Conservation (phyloP, 176 grass and related monocot genomes). For the Rhynchospora breviuscula region DNA sequence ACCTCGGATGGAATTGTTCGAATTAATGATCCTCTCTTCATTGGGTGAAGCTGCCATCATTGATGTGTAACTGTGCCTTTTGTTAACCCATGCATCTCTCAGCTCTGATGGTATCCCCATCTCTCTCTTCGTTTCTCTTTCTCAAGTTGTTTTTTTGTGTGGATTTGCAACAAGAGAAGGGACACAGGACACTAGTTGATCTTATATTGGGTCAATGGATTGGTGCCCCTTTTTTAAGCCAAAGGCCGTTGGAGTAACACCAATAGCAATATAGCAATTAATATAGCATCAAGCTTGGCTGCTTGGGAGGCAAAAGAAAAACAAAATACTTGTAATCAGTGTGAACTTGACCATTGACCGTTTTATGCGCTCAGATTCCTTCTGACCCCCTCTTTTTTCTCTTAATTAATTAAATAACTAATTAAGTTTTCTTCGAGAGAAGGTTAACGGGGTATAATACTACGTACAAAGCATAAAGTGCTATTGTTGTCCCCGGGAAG, state of each 20-base stretch:
- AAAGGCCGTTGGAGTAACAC: too few species aligned
- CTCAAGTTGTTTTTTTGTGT: background rate
- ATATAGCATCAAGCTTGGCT: background rate
- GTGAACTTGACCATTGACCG: background rate
- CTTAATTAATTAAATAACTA: too few species aligned
- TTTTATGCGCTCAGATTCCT: background rate
- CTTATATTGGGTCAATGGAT: background rate
- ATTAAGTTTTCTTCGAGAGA: too few species aligned
- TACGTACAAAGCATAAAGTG: too few species aligned
- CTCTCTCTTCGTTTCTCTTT: background rate
- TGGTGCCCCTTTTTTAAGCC: too few species aligned
- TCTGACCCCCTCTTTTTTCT: background rate
- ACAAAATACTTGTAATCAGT: background rate
- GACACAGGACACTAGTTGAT: background rate
- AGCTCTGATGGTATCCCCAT: slow-evolving; percentile 27
- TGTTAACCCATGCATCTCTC: slow-evolving; percentile 24
- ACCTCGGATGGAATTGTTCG: slow-evolving; percentile 17
- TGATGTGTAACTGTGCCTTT: background rate
- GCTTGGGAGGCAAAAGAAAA: background rate
- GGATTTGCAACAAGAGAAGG: slow-evolving; percentile 3
- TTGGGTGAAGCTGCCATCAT: slow-evolving; percentile 8
- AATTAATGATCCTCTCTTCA: background rate
- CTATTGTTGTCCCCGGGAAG: too few species aligned
- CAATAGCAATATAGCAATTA: background rate
- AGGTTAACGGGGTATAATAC: too few species aligned